Evolutionary conservation across 768 basidiomycete genomes (phyloP), one percentile per base, ranked within the genome.

Genomic region (Tylopilus vinaceipallidus): DNA sequence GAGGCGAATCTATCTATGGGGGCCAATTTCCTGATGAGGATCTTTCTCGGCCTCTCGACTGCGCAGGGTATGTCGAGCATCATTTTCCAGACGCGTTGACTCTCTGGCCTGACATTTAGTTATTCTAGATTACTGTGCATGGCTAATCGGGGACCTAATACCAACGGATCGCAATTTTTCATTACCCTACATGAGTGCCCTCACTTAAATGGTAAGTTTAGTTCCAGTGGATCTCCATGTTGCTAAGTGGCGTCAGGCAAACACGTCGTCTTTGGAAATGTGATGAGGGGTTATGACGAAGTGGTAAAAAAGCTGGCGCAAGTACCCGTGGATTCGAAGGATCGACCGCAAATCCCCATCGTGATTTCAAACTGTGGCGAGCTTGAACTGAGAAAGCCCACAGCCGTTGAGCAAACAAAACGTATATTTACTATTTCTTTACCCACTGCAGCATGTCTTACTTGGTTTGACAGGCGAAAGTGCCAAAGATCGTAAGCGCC

Each of bases 111-210:
- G 2, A 50, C 32, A 6, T 34, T 22, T 32, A 16, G 20, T 34
- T 36, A 16, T 22, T 38, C n/a, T 56, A 84, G 82, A 12, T 70
- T 95, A 23, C 72, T 95, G 11, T 91, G 89, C 59, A 95, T 95
- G 93, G 92, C 92, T 10, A 95, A 95, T 66, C 79, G 80, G 55
- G 88, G 88, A 3, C 83, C 86, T 1, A 74, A 88, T 67, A 94
- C 92, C 30, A 95, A 94, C 56, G 83, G 85, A 32, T 88, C 86
- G 1, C 92, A 95, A 55, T 95, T 87, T 63, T 94, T 95, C 63
- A 74, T 94, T 53, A 91, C 92, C 19, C 75, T 95, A 11, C 75
- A 79, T n/a, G 76, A 80, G 14, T 83, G 87, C 52, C 80, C 84
- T 4, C 88, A 91, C 63, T 66, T 91, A 38, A 78, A 87, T 61